These are phyloP conservation scores for Singerocomus inundabilis DNA, from an alignment of 1,284 basidiomycete species.

Conservation along the genomic window DNA sequence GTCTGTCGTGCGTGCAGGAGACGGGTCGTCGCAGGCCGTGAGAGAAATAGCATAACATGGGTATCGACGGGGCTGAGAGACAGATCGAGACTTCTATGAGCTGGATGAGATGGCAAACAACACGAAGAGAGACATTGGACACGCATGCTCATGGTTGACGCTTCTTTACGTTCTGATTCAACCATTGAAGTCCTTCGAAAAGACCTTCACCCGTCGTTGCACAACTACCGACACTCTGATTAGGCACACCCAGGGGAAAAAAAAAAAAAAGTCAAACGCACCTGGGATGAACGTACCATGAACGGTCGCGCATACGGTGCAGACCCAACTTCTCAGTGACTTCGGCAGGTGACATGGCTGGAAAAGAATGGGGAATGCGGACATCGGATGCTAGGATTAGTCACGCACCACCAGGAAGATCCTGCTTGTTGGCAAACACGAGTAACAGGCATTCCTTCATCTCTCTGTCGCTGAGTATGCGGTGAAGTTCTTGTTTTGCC, in stretches of 20 bases:
- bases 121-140: conserved; percentile 10
- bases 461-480: conserved; percentile 95
- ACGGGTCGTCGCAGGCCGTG: conserved; percentile 33
- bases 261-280: conserved; percentile 43
- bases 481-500: conserved; percentile 93
- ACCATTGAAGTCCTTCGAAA: conserved; percentile 94
- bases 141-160: conserved; percentile 57
- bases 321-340: conserved; percentile 97
- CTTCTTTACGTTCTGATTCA: conserved; percentile 95
- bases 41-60: conserved; percentile 37
- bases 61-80: conserved; percentile 31
- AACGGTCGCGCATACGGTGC: conserved; percentile 93
- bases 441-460: conserved; percentile 97
- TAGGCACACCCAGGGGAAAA: conserved; percentile 10
- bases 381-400: neutral
- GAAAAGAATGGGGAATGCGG: conserved; percentile 7
- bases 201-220: conserved; percentile 95
- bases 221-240: conserved; percentile 53
- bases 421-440: conserved; percentile 99
- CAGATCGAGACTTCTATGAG: conserved; percentile 15
- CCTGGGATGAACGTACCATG: conserved; percentile 99
- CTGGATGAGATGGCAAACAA: conserved; percentile 21
- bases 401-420: conserved; percentile 87
- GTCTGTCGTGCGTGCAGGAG: conserved; percentile 37
- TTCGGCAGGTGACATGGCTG: conserved; percentile 96